phyloP scores from a whole-genome alignment of 2,329 filamentous ascomycete species.

The Aureobasidium sp. region DNA sequence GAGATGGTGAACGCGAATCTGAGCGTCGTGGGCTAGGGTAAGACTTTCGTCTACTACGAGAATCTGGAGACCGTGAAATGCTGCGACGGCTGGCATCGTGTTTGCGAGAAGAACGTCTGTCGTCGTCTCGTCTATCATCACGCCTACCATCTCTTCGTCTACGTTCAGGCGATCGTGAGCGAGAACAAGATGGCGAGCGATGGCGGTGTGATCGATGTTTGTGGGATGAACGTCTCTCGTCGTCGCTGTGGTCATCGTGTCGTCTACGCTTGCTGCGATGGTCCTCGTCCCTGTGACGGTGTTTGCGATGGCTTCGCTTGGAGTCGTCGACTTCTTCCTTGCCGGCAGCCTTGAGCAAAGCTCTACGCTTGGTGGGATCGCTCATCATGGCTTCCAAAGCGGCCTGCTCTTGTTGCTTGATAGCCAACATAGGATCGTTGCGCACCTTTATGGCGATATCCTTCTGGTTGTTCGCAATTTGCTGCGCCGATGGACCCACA shows the following conservation, averaged over 20 bases:
- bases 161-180: constrained; percentile 35
- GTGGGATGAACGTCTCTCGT: constrained; percentile 35
- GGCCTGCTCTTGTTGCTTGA: constrained; percentile 83
- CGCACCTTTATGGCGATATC: constrained; percentile 90
- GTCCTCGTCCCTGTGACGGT: constrained; percentile 35
- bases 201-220: constrained; percentile 36
- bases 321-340: constrained; percentile 33
- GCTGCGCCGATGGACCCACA: constrained; percentile 59
- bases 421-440: constrained; percentile 91
- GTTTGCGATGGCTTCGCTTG: constrained; percentile 32
- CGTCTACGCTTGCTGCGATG: constrained; percentile 36
- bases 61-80: constrained; percentile 16
- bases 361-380: constrained; percentile 72
- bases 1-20: constrained; percentile 21
- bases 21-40: constrained; percentile 22
- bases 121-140: neutral
- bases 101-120: constrained; percentile 11
- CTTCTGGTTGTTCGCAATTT: constrained; percentile 76
- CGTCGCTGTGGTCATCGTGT: constrained; percentile 33
- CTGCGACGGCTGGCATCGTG: constrained; percentile 6
- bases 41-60: constrained; percentile 12
- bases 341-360: constrained; percentile 63
- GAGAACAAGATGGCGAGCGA: constrained; percentile 38
- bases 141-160: constrained; percentile 18
- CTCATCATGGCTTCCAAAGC: constrained; percentile 73